Conservation (phyloP, 2,329 filamentous ascomycete species). For the Septoria linicola region DNA sequence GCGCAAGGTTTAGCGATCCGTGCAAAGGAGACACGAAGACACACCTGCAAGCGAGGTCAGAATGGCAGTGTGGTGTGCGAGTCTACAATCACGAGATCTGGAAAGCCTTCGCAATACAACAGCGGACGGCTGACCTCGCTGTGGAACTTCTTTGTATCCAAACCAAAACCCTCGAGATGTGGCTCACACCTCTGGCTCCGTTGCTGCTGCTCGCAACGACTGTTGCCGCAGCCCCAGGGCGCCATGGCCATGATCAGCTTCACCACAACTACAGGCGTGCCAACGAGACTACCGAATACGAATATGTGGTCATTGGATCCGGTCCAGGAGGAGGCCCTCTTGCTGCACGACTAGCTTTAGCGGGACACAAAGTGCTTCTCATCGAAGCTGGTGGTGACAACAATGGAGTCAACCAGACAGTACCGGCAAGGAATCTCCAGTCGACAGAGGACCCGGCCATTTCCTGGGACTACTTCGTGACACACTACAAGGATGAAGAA, state of each 20-base stretch:
- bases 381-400: conserved; percentile 62
- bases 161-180: neutral
- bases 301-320: conserved; percentile 64
- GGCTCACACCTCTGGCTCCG: conserved; percentile 2
- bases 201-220: conserved; percentile 2
- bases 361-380: conserved; percentile 59
- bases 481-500: conserved; percentile 58
- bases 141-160: neutral
- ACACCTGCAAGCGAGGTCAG: neutral
- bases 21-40: neutral
- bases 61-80: neutral
- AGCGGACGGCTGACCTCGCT: neutral
- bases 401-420: conserved; percentile 51
- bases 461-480: conserved; percentile 64
- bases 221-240: neutral
- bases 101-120: neutral
- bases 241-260: neutral
- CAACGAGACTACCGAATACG: conserved; percentile 44
- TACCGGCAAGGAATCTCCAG: conserved; percentile 55
- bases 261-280: neutral
- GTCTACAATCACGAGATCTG: neutral
- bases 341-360: conserved; percentile 59
- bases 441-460: conserved; percentile 57
- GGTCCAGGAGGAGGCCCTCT: conserved; percentile 60
- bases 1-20: neutral